Base-by-base conservation (phyloP, 805 yeast genomes). In the Cyberlindnera mississippiensis region DNA sequence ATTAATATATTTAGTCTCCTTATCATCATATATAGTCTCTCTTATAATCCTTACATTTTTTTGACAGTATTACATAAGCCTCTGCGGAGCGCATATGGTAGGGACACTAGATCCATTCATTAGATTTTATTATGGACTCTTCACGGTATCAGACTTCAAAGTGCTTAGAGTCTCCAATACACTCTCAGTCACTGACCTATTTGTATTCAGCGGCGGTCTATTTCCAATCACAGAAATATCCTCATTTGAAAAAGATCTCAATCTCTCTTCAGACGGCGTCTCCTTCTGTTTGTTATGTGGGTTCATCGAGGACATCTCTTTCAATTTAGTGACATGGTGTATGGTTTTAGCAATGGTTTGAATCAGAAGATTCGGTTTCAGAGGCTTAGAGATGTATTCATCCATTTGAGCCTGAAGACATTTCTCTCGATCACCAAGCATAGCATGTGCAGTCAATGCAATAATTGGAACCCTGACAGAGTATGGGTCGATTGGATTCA, bases 321-420 rank as follows among this genome's bases (percentile, higher is more conserved):
- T 79, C 53, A 80, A 60, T 53, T 78, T 83, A 50, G 72, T 75
- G 56, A 79, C 72, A 52, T 78, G 80, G 56, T 83, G 90, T 33
- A 86, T 84, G 55, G 93, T 85, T 60, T 85, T 86, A 49, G 82
- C 80, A 45, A 87, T 86, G 5, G 96, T 87, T 63, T 87, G 96
- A 58, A 86, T 78, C 58, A 87, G 68, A 45, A 87, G 67, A 48
- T 84, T 80, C 2, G 95, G 95, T 57, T 87, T 88, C 62, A 87
- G 70, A 1, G 96, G 96, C 61, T 87, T 87, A 10, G 93, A 83
- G 36, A 87, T 75, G 58, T 88, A 87, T 60, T 88, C 96, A 62
- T 87, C 96, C 96, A 87, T 87, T 49, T 89, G 95, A 31, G 89
- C 89, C 48, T 85, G 85, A 62, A 87, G 68, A 45, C 95, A 86